Base-by-base conservation (phyloP, 2,329 filamentous ascomycete genomes). In the Pyrenochaeta sp. region DNA sequence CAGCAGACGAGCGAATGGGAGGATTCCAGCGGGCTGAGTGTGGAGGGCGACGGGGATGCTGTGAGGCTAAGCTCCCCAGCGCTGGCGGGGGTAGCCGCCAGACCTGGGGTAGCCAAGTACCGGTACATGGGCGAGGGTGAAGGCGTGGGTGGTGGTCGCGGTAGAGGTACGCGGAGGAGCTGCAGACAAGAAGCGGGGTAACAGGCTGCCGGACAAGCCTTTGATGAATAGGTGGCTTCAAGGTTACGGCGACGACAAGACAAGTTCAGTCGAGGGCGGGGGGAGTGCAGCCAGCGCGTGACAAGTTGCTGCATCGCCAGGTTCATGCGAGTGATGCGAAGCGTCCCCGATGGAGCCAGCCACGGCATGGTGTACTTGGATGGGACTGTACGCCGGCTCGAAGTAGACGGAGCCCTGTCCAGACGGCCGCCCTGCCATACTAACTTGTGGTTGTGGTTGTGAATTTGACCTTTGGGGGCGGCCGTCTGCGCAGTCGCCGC, bases 171-270 rank as follows among this genome's bases (percentile, higher is more conserved):
- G 17, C 54, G 57, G 54, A 45, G 40, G 41, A 55, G 58, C 44
- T 66, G 68, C 61, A 67, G 64, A 61, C 61, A 58, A 68, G 63
- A 74, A 74, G 71, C 71, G 72, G 72, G 73, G 72, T 74, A 73
- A 65, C 60, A 64, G 68, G 64, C 63, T 66, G 64, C 55, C 68
- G 56, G 57, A 50, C 54, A 49, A 61, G 56, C 51, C 58, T 54
- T 55, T 61, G 66, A 64, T 71, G 66, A 69, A 68, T 68, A 71
- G 70, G 71, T 72, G 69, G 72, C 69, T 74, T 70, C 58, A 64
- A 60, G 64, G 66, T 61, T 68, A 67, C 65, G 64, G 66, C 52
- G 61, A 68, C 61, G 58, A 67, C 63, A 51, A 64, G 65, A 64
- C 61, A 55, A 54, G 61, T 60, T 51, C 50, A 46, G 23, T 58